Evolutionary conservation across 1,284 basidiomycete species (phyloP), one percentile per base, ranked within the genome.

Genomic region (Blastosporella zonata): DNA sequence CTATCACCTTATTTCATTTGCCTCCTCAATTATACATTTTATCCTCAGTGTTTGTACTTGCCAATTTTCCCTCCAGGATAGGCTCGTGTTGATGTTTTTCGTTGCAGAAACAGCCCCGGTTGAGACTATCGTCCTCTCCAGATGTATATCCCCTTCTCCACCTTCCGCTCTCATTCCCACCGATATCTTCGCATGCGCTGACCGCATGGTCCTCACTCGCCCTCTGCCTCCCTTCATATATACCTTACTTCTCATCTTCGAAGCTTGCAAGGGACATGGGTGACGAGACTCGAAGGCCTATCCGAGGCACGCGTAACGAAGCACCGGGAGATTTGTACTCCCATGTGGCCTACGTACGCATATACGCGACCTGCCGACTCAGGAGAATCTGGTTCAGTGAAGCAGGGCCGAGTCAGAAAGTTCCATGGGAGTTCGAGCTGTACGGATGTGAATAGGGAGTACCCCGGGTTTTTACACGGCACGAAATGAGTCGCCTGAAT

Each of bases 311-410:
- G 29, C 45, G 36, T 40, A 46, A 39, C 9, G 43, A 50, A 36
- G 10, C 23, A n/a, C 88, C 87, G 15, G 71, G 67, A 46, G 81
- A 81, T 18, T 64, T 66, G 39, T 87, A 84, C 60, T 81, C 79
- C 0, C 79, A 83, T 63, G 72, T 87, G 22, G 75, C 79, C 13
- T 89, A 83, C 60, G 72, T 93, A 52, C 84, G 84, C 61, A 76
- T 93, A 27, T 89, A 92, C 62, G 89, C 90, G 17, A 90, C 82
- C 37, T 93, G 90, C 67, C 77, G 90, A 22, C 65, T 93, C 52
- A 71, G 87, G 53, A 72, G 90, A 55, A 79, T 94, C 43, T 93
- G 90, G 89, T 81, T 92, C 67, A 79, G 77, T 52, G 77, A 84
- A 47, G 67, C 64, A 43, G 74, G 73, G 4, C 73, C 78, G 43